phyloP scores from a whole-genome alignment of 2,329 filamentous ascomycete genomes.

The Cercospora berteroae region DNA sequence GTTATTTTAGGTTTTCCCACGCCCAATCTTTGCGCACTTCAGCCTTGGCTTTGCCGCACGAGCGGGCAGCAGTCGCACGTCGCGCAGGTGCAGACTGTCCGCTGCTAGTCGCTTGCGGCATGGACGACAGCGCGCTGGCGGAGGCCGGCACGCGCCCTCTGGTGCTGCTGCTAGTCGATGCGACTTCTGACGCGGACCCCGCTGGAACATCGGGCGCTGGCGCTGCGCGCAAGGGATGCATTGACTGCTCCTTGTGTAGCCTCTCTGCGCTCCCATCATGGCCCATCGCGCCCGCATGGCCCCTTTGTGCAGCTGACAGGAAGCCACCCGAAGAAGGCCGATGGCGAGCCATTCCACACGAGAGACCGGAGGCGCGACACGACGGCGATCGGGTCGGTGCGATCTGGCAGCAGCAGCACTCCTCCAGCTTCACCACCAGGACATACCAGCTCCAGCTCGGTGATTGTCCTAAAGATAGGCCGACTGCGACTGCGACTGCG shows the following conservation, averaged over 20 bases:
- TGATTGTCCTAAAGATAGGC: slow-evolving; percentile 30
- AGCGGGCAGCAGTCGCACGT: background rate
- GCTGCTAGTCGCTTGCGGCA: background rate
- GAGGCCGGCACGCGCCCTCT: background rate
- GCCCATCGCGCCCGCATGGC: slow-evolving; percentile 16
- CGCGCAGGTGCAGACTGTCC: background rate
- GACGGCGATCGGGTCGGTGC: slow-evolving; percentile 2
- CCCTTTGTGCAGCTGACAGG: slow-evolving; percentile 27
- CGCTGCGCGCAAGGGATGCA: slow-evolving; percentile 22
- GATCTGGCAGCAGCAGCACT: background rate
- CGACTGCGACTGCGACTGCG: slow-evolving; percentile 22
- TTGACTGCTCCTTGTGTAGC: slow-evolving; percentile 22
- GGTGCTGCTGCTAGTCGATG: background rate
- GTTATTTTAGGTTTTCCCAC: slow-evolving; percentile 4
- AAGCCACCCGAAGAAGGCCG: slow-evolving; percentile 28
- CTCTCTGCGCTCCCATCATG: background rate
- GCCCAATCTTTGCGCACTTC: background rate
- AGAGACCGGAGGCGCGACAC: slow-evolving; percentile 11
- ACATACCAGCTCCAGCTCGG: slow-evolving; percentile 9
- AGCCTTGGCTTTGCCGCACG: background rate
- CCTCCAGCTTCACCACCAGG: slow-evolving; percentile 11
- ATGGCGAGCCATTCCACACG: slow-evolving; percentile 24
- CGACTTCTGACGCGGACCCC: slow-evolving; percentile 10
- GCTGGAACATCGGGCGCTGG: slow-evolving; percentile 11
- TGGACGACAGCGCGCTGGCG: slow-evolving; percentile 1